Base-by-base conservation (phyloP, 2,329 filamentous ascomycete genomes). In the Paecilomyces variotii region DNA sequence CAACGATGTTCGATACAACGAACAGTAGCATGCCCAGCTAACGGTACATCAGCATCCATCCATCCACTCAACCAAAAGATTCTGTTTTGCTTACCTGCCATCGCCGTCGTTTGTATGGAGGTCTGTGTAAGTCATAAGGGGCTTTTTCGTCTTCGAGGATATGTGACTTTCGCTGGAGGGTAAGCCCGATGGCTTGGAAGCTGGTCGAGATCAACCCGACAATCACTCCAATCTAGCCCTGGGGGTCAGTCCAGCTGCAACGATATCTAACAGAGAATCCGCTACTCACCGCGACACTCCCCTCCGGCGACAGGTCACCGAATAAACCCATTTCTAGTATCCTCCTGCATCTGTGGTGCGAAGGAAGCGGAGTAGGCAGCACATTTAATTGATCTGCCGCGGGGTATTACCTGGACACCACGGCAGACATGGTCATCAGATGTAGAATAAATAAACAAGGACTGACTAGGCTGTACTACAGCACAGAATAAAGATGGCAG, bases 91-190 rank as follows among this genome's bases (percentile, higher is more conserved):
- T 63, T 64, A 84, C 80, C 83, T 97, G 94, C 94, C 94, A 99
- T 82, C 91, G 84, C 68, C 92, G 85, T 69, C 94, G 85, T 70
- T 88, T 88, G 76, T 97, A 95, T 3, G 94, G 91, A 52, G 94
- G 93, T 61, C 93, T 83, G 65, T 89, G 87, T 60, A 87, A 80
- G 76, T 94, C 86, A 72, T 90, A 87, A 30, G 82, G 80, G 56
- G 86, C 84, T 75, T 96, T 96, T 78, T 95, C 91, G 78, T 99
- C 94, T 79, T 99, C 94, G 70, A 97, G 86, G 65, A 99, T 88
- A 78, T 99, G 94, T 63, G 94, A 97, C 77, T 99, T 97, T 73
- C 94, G 90, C 78, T 99, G 94, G 27, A 99, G 83, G 32, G 94
- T 99, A 64, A 99, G 83, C 65, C 94, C 94, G 68, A 99, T 81